Conservation (phyloP, 192 early-diverging fungal species). For the Glomus cerebriforme region DNA sequence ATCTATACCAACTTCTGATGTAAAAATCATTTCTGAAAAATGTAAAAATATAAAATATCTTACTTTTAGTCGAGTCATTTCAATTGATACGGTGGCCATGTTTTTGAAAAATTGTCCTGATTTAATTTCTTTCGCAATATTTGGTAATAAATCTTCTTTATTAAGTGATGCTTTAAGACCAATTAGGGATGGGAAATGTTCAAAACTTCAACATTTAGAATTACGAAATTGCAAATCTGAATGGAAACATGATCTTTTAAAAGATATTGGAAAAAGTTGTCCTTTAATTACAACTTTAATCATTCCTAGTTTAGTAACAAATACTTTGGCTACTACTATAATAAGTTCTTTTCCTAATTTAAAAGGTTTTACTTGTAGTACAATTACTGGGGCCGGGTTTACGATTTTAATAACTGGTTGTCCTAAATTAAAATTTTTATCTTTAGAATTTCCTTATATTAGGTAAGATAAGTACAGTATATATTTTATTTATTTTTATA, state of each 20-base stretch:
- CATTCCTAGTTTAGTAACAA: not conserved
- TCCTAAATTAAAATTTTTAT: constrained; percentile 11
- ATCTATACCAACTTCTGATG: not conserved
- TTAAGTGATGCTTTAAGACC: not conserved
- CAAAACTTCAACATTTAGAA: constrained; percentile 6
- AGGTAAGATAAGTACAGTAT: not conserved
- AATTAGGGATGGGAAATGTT: constrained; percentile 6
- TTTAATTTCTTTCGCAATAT: not conserved
- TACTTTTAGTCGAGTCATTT: not conserved
- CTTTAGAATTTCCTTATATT: constrained; percentile 17
- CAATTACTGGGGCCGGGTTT: not conserved
- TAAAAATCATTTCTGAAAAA: not conserved
- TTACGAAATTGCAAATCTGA: not conserved
- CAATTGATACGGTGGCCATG: not conserved
- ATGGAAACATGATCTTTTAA: constrained; percentile 16
- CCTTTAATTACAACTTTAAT: constrained; percentile 3
- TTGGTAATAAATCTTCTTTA: not conserved
- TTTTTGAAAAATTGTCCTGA: not conserved
- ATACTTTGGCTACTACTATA: not conserved
- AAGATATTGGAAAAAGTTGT: not conserved
- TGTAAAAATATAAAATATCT: constrained; percentile 9
- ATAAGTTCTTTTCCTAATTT: not conserved
- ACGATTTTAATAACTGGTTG: not conserved
- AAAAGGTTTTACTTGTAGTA: not conserved
- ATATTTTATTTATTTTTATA: too few species aligned